Evolutionary conservation across 352 stramenopile genomes (phyloP), one percentile per base, ranked within the genome.

Genomic region (Phytophthora megakarya): DNA sequence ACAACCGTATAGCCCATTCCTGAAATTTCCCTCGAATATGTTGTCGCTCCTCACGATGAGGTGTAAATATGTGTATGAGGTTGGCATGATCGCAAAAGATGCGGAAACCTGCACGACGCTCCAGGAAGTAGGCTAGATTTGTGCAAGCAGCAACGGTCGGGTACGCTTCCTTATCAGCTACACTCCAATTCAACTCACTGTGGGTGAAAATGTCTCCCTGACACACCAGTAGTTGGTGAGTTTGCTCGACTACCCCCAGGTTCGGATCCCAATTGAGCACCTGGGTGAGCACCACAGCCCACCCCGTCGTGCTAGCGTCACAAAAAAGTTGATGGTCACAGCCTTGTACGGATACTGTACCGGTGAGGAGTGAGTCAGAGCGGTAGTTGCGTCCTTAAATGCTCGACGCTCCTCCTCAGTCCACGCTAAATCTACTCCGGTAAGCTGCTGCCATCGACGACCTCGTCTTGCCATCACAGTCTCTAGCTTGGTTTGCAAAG

Each of bases 61-160:
- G 54, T 5, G 52, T 35, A 30, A 75, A 75, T 0, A 73, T 46
- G 4, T 72, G 52, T 19, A 75, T 70, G 0, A 73, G 23, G n/a
- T 70, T 75, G 1, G 45, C 49, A 26, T 73, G 71, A 19, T 75
- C 61, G 13, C 50, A 67, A 23, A 40, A 75, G 3, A 75, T 19
- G 3, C 23, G 48, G 55, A 69, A 44, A 18, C 43, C 23, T 28
- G 12, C 16, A 13, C 18, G 10, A 6, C 60, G 25, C 9, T 64
- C 16, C 12, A 76, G 52, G 7, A 75, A 2, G 13, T 65, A 42
- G 12, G 53, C 21, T 5, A 68, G 40, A 23, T 64, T 48, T 11
- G 39, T 18, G 11, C 42, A 44, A 19, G 53, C 59, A 8, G 26
- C 22, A 15, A 67, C 37, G 12, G 70, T 62, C 0, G 54, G n/a